Evolutionary conservation across 1,139 yeast species (phyloP).

Genomic region (Dujonia santamariae): DNA sequence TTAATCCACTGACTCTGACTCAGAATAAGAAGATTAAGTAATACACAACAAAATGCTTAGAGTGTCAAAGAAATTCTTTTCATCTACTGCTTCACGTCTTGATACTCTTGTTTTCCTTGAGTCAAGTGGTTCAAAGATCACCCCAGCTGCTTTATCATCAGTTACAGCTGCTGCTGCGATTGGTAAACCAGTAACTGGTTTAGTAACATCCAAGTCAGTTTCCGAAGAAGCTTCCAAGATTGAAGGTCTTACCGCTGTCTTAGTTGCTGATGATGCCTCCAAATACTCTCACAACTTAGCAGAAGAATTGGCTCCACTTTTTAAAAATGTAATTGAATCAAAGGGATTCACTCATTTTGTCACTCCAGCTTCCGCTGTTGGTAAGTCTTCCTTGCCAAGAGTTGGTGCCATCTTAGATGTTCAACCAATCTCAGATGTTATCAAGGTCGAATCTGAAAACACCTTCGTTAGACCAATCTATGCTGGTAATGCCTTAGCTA

Average conservation of each 20-base stretch:
- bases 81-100: constrained; percentile 21
- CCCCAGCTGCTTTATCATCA: constrained; percentile 67
- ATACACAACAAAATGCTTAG: constrained; percentile 16
- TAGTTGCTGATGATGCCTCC: constrained; percentile 44
- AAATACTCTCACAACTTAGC: constrained; percentile 59
- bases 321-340: constrained; percentile 45
- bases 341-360: constrained; percentile 62
- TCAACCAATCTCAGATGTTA: constrained; percentile 85
- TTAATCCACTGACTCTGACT: no score
- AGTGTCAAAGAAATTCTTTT: constrained; percentile 27
- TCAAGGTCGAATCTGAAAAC: constrained; percentile 58
- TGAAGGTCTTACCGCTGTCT: constrained; percentile 42
- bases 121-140: constrained; percentile 47
- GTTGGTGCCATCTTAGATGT: constrained; percentile 80
- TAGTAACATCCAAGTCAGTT: constrained; percentile 57
- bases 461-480: constrained; percentile 92
- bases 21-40: no score
- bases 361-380: constrained; percentile 80
- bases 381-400: constrained; percentile 85
- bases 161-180: constrained; percentile 62
- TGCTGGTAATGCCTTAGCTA: constrained; percentile 91
- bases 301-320: constrained; percentile 61
- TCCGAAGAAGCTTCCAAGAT: constrained; percentile 38
- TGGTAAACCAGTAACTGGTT: constrained; percentile 63
- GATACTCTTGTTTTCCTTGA: constrained; percentile 76